Conservation (phyloP, 2,329 filamentous ascomycete species). For the Tolypocladium pustulatum region DNA sequence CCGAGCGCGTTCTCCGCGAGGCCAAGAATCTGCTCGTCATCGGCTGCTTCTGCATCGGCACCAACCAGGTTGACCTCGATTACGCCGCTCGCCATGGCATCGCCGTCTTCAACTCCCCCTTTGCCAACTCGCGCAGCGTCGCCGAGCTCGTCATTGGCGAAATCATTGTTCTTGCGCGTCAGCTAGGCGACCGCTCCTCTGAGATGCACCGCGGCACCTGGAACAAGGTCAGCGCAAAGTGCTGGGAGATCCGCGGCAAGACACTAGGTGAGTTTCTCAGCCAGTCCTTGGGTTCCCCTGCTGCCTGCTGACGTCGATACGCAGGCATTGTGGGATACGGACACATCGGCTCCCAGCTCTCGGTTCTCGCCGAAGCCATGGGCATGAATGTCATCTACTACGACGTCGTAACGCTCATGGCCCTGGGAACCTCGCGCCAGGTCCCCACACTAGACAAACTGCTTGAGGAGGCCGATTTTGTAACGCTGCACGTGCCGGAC, state of each 20-base stretch:
- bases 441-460: conserved; percentile 68
- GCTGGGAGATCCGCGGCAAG: conserved; percentile 98
- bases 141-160: conserved; percentile 92
- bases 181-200: conserved; percentile 83
- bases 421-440: conserved; percentile 77
- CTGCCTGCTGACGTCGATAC: not conserved
- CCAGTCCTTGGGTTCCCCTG: not conserved
- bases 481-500: conserved; percentile 91
- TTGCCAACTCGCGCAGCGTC: conserved; percentile 94
- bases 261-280: conserved; percentile 56
- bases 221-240: conserved; percentile 96
- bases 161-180: conserved; percentile 83
- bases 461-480: conserved; percentile 74
- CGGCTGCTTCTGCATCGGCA: conserved; percentile 98
- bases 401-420: conserved; percentile 90
- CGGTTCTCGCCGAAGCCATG: conserved; percentile 92
- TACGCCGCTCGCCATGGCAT: conserved; percentile 79
- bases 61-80: conserved; percentile 84
- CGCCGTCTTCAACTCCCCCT: conserved; percentile 97
- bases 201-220: conserved; percentile 92
- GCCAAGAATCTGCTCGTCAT: conserved; percentile 93
- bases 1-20: conserved; percentile 69
- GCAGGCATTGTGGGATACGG: conserved; percentile 87
- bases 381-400: conserved; percentile 98
- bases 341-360: conserved; percentile 93